phyloP scores from a whole-genome alignment of 192 early-diverging fungal species.

The Podila clonocystis region DNA sequence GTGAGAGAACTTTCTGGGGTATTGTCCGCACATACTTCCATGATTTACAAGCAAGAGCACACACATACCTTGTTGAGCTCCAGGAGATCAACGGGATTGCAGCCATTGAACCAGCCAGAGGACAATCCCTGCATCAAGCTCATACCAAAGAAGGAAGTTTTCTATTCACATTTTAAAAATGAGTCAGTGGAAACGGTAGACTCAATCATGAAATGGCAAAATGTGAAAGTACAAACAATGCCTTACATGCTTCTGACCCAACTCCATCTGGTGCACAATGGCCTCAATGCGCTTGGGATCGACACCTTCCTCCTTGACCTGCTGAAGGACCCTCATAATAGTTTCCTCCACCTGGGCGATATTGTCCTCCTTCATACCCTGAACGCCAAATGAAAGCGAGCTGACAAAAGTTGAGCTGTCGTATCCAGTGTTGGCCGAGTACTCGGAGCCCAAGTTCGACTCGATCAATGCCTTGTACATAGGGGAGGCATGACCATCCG shows the following conservation, averaged over 20 bases:
- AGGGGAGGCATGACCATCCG: slow-evolving; percentile 88
- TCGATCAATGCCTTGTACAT: slow-evolving; percentile 96
- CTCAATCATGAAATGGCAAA: background rate
- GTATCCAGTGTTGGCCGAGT: slow-evolving; percentile 92
- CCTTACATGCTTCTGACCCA: slow-evolving; percentile 87
- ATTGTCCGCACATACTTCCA: background rate
- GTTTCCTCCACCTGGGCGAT: slow-evolving; percentile 73
- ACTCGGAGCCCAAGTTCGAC: slow-evolving; percentile 88
- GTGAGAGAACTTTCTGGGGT: too few relatives aligned
- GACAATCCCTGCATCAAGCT: slow-evolving; percentile 78
- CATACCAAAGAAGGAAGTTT: slow-evolving; percentile 90
- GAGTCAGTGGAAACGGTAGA: background rate
- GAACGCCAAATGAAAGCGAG: slow-evolving; percentile 87
- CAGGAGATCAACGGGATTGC: slow-evolving; percentile 84
- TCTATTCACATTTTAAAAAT: slow-evolving; percentile 51
- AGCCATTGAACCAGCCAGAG: slow-evolving; percentile 90
- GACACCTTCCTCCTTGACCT: slow-evolving; percentile 79
- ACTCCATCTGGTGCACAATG: slow-evolving; percentile 88
- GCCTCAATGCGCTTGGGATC: slow-evolving; percentile 81
- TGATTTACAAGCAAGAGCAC: too few relatives aligned
- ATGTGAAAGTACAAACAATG: too few relatives aligned
- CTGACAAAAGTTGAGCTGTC: slow-evolving; percentile 72
- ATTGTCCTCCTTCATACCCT: slow-evolving; percentile 82
- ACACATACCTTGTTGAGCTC: slow-evolving; percentile 77
- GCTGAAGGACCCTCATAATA: slow-evolving; percentile 74